Conservation (phyloP, 768 basidiomycete species). For the Baorangia bicolor region DNA sequence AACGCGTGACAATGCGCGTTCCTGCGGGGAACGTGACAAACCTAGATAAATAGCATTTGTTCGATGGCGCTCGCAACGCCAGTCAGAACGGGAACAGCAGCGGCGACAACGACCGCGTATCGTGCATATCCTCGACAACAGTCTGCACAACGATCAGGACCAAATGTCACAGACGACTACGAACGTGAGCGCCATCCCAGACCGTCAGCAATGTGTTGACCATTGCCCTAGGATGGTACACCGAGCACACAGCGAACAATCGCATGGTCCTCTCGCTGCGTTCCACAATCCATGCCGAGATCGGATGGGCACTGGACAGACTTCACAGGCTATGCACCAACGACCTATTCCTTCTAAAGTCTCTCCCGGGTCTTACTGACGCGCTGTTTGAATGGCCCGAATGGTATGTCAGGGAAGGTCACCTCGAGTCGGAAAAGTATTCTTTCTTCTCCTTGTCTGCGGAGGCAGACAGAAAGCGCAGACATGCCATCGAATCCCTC, state of each 20-base stretch:
- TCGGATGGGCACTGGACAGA: conserved; percentile 88
- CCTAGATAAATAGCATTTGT: not conserved
- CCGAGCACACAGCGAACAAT: conserved; percentile 76
- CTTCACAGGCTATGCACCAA: conserved; percentile 78
- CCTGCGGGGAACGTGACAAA: conserved; percentile 8
- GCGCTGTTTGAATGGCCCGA: conserved; percentile 88
- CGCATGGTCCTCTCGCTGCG: conserved; percentile 88
- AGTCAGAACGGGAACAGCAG: conserved; percentile 24
- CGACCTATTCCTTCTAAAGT: conserved; percentile 70
- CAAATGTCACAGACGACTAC: conserved; percentile 69
- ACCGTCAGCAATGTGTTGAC: conserved; percentile 6
- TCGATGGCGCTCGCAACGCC: conserved; percentile 32
- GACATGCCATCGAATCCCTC: conserved; percentile 82
- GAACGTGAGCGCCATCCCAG: conserved; percentile 53
- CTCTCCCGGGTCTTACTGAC: conserved; percentile 77
- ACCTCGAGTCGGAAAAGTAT: conserved; percentile 42
- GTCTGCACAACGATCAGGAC: conserved; percentile 24
- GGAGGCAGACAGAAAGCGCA: conserved; percentile 51
- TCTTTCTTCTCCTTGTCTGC: conserved; percentile 57
- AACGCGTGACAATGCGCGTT: conserved; percentile 21
- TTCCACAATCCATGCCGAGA: conserved; percentile 78
- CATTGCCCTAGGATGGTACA: conserved; percentile 68
- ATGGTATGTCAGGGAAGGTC: conserved; percentile 71
- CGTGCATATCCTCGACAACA: conserved; percentile 26
- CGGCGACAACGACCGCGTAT: conserved; percentile 19